Conservation (phyloP, 2,329 filamentous ascomycete species). For the Cryphonectria carpinicola region DNA sequence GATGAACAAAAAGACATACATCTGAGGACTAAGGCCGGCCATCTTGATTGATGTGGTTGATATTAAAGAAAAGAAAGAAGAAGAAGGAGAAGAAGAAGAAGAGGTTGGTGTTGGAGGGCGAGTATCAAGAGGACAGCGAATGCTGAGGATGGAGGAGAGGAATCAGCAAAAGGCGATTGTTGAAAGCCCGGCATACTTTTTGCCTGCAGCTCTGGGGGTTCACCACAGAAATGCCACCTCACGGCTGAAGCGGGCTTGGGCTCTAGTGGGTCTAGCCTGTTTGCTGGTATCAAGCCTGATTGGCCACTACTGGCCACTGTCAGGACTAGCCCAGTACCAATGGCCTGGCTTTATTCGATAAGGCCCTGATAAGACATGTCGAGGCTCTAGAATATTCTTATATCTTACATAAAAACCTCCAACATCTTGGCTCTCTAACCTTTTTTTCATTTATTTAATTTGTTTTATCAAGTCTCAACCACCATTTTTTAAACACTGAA, state of each 20-base stretch:
- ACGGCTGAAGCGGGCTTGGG: constrained; percentile 14
- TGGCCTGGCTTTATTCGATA: not conserved
- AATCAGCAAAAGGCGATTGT: constrained; percentile 3
- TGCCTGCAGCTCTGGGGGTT: not conserved
- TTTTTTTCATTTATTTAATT: not conserved
- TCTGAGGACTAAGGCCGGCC: constrained; percentile 65
- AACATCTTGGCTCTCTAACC: not conserved
- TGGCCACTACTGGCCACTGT: not conserved
- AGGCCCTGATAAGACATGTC: not conserved
- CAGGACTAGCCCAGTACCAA: not conserved
- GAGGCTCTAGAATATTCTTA: not conserved
- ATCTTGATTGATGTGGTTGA: constrained; percentile 48
- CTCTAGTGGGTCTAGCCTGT: not conserved
- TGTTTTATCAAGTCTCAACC: not conserved
- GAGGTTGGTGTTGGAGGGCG: not conserved
- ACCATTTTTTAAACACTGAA: not conserved
- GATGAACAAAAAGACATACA: constrained; percentile 51
- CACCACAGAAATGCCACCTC: constrained; percentile 25
- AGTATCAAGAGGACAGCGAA: not conserved
- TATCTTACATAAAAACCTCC: not conserved
- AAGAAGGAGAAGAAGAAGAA: not conserved
- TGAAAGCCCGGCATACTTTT: constrained; percentile 12
- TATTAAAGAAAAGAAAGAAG: not conserved
- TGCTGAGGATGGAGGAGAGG: not conserved
- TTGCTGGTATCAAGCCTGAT: not conserved